Conservation (phyloP, 805 yeast species). For the Kazachstania viticola region DNA sequence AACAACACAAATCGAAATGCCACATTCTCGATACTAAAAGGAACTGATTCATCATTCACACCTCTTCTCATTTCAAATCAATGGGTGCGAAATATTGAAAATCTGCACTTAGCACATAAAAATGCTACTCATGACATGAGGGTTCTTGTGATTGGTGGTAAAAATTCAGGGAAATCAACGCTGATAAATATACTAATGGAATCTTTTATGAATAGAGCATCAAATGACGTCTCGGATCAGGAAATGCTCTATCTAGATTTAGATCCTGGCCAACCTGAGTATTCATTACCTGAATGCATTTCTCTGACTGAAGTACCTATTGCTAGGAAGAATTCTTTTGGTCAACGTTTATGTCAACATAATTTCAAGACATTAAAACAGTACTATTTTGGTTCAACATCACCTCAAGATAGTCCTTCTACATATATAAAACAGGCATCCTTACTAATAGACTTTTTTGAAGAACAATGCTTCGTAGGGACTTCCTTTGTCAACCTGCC, state of each 20-base stretch:
- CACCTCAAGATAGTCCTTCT: constrained; percentile 58
- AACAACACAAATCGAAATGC: not conserved
- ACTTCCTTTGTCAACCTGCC: constrained; percentile 64
- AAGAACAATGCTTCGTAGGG: constrained; percentile 25
- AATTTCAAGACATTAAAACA: constrained; percentile 10
- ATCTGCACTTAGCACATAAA: constrained; percentile 13
- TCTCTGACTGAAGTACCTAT: constrained; percentile 34
- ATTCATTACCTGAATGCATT: constrained; percentile 58
- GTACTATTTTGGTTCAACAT: constrained; percentile 48
- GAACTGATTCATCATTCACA: constrained; percentile 5
- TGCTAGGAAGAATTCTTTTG: constrained; percentile 9
- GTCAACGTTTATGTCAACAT: constrained; percentile 17
- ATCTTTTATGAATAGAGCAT: constrained; percentile 25
- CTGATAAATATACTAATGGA: constrained; percentile 46
- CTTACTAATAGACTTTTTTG: constrained; percentile 27
- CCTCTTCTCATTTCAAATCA: constrained; percentile 10
- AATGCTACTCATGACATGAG: constrained; percentile 19
- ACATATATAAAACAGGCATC: constrained; percentile 37
- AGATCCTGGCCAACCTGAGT: constrained; percentile 87
- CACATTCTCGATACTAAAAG: constrained; percentile 9
- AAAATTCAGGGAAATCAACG: constrained; percentile 78
- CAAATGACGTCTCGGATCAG: constrained; percentile 6
- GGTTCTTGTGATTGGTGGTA: constrained; percentile 34
- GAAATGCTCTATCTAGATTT: constrained; percentile 49
- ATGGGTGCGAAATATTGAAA: constrained; percentile 17